Evolutionary conservation across 2,329 filamentous ascomycete genomes (phyloP).

Genomic region (Biscogniauxia marginata): DNA sequence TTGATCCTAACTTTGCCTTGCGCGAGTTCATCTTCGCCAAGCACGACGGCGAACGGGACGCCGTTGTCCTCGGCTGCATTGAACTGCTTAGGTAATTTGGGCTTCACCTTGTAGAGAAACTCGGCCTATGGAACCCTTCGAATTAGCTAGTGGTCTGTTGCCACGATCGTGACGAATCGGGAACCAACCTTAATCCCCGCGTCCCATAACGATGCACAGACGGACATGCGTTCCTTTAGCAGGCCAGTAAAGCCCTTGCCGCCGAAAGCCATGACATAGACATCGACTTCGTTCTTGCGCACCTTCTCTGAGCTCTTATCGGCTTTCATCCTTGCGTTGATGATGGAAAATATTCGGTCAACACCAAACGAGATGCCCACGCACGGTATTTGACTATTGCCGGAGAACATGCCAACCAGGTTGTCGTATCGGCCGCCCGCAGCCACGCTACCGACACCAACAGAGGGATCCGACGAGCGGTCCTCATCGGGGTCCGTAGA

Average conservation of each 20-base stretch:
- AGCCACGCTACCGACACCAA: slow-evolving; percentile 73
- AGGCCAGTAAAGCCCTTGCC: slow-evolving; percentile 81
- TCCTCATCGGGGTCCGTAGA: slow-evolving; percentile 51
- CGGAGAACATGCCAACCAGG: slow-evolving; percentile 74
- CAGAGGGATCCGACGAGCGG: slow-evolving; percentile 65
- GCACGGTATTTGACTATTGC: slow-evolving; percentile 69
- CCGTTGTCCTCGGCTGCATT: slow-evolving; percentile 80
- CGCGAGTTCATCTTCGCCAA: slow-evolving; percentile 87
- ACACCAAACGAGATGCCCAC: slow-evolving; percentile 79
- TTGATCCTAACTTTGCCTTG: slow-evolving; percentile 86
- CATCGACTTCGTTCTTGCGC: slow-evolving; percentile 76
- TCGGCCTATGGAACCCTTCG: slow-evolving; percentile 58
- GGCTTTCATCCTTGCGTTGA: slow-evolving; percentile 63
- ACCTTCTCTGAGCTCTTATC: slow-evolving; percentile 41
- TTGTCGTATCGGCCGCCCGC: slow-evolving; percentile 77
- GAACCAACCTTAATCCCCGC: slow-evolving; percentile 75
- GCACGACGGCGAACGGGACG: slow-evolving; percentile 82
- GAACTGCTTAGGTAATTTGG: slow-evolving; percentile 85
- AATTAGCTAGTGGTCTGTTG: slow-evolving; percentile 20
- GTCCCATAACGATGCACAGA: slow-evolving; percentile 77
- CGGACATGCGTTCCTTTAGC: slow-evolving; percentile 78
- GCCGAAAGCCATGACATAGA: slow-evolving; percentile 93
- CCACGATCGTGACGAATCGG: background rate
- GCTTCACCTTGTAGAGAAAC: slow-evolving; percentile 86
- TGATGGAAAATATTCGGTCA: slow-evolving; percentile 77